Conservation (phyloP, 805 yeast genomes). For the Millerozyma miso region DNA sequence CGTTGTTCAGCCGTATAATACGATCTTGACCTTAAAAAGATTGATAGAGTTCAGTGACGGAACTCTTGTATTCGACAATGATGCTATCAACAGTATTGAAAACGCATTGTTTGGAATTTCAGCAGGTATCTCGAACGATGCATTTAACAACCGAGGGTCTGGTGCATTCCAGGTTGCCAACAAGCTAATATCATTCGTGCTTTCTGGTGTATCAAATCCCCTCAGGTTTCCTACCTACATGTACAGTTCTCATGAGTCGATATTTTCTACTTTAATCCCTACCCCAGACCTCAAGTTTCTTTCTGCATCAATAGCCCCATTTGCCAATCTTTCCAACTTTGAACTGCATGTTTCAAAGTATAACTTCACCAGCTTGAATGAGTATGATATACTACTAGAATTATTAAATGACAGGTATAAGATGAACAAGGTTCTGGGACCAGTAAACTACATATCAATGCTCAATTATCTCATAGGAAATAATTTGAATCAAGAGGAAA, state of each 20-base stretch:
- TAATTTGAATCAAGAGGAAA: slow-evolving; percentile 62
- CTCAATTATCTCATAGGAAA: slow-evolving; percentile 64
- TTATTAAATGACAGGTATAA: slow-evolving; percentile 72
- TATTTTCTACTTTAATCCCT: slow-evolving; percentile 78
- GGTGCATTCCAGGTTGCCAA: slow-evolving; percentile 78
- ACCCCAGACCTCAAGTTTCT: slow-evolving; percentile 65
- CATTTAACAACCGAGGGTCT: slow-evolving; percentile 35
- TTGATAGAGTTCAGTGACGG: slow-evolving; percentile 83
- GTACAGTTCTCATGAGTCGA: slow-evolving; percentile 79
- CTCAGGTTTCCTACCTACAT: slow-evolving; percentile 88
- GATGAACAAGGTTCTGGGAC: slow-evolving; percentile 52
- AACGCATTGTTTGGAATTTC: slow-evolving; percentile 31
- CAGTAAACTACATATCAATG: slow-evolving; percentile 57
- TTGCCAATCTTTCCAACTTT: slow-evolving; percentile 36
- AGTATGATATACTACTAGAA: slow-evolving; percentile 81
- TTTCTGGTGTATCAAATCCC: slow-evolving; percentile 83
- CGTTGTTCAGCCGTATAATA: slow-evolving; percentile 97
- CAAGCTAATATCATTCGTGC: slow-evolving; percentile 77
- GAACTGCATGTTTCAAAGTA: slow-evolving; percentile 27
- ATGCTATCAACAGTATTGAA: slow-evolving; percentile 73
- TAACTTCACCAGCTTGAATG: slow-evolving; percentile 60
- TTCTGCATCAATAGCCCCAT: slow-evolving; percentile 38
- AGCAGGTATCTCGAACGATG: slow-evolving; percentile 11
- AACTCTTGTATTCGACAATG: slow-evolving; percentile 86
- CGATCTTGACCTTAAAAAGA: slow-evolving; percentile 75